A percentile compares a stretch with the other conserved stretches of the same genome.
phyloP scores from a whole-genome alignment of 805 yeast genomes.

The Saturnispora besseyi region DNA sequence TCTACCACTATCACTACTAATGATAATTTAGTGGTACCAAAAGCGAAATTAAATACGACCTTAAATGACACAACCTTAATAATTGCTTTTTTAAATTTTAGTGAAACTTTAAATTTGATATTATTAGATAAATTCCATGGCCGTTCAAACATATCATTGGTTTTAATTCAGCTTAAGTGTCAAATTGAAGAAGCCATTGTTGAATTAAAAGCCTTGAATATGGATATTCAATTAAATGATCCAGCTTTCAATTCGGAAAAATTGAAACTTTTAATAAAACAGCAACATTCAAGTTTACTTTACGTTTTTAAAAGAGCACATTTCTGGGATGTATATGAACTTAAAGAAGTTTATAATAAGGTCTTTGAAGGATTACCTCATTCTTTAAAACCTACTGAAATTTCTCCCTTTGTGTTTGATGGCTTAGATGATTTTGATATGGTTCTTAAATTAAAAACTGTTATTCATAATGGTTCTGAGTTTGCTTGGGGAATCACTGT shows the following conservation, averaged over 20 bases:
- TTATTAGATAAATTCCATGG: slow-evolving; percentile 5
- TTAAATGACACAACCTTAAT: not conserved
- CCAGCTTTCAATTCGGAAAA: not conserved
- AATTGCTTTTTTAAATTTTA: not conserved
- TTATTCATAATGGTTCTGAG: slow-evolving; percentile 1
- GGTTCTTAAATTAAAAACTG: slow-evolving; percentile 1
- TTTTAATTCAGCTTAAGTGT: slow-evolving; percentile 6
- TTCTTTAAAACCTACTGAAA: slow-evolving; percentile 4
- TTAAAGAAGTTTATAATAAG: slow-evolving; percentile 2
- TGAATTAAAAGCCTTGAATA: slow-evolving; percentile 1
- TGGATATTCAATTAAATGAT: not conserved
- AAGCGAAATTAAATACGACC: not conserved
- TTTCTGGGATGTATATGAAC: slow-evolving; percentile 4
- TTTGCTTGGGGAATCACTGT: slow-evolving; percentile 3
- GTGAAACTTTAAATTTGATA: not conserved
- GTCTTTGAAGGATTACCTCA: slow-evolving; percentile 7
- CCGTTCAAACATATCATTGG: slow-evolving; percentile 4
- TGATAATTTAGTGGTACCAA: not conserved
- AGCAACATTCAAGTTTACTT: slow-evolving; percentile 6
- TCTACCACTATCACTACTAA: not conserved
- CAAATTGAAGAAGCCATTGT: not conserved
- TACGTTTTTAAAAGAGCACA: slow-evolving; percentile 8
- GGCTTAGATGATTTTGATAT: slow-evolving; percentile 7
- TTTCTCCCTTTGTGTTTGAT: slow-evolving; percentile 3
- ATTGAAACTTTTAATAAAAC: not conserved